Base-by-base conservation (phyloP, 345 rosid genomes). In the Citrus sp. region DNA sequence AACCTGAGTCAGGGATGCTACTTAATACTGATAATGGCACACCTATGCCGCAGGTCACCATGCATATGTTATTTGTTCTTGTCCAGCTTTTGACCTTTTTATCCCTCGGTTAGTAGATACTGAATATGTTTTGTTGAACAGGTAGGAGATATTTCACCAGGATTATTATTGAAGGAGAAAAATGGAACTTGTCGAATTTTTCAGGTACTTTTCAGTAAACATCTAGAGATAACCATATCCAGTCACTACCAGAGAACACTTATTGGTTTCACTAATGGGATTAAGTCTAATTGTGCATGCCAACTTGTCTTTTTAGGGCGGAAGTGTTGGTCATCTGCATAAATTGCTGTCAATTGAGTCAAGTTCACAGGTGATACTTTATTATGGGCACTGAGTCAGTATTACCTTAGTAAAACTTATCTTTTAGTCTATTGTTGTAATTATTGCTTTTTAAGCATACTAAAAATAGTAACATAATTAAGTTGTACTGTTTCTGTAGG, bases 241-340 rank as follows among this genome's bases (percentile, higher is more conserved):
- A 4, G 32, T 34, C 60, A 14, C 74, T 46, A 59, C 14, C 49
- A 22, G 12, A 76, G 38, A n/a, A 46, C 28, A 38, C 38, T 42
- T 9, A 40, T 9, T 32, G 21, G 7, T 40, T 68, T 32, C 19
- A 10, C 51, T 61, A 58, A 21, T 27, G 40, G 24, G 40, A 72
- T 59, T 74, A 56, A 28, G 56, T 68, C 58, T 72, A 35, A 77
- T 74, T 51, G 30, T 68, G 62, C 9, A 56, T 72, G 70, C 32
- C 27, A 58, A 75, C 61, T 75, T 82, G 67, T 84, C 73, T 54
- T 80, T 82, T 64, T 84, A 90, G 93, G 99, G 99, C 71, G 99
- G 99, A 66, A 96, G 80, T 85, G 99, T 96, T 22, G 93, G 88
- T 74, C 99, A 96, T 89, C 93, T 96, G 79, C 99, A 94, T 87